Conservation (phyloP, 2,329 filamentous ascomycete species). For the Nemania sp. region DNA sequence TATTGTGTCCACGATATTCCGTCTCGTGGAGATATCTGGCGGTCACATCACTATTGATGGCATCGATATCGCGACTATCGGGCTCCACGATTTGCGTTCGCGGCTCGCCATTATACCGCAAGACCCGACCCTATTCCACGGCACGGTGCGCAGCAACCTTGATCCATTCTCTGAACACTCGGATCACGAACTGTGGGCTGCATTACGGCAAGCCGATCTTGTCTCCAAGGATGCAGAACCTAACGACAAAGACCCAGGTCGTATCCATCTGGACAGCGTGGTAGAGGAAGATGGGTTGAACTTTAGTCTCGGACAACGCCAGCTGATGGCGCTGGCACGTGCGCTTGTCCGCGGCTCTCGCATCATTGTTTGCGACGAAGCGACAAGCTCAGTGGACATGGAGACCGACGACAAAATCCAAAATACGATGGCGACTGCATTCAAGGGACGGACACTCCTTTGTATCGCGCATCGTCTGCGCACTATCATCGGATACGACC, state of each 20-base stretch:
- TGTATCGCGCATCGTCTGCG: conserved; percentile 92
- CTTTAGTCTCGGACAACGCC: conserved; percentile 91
- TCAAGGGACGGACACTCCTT: conserved; percentile 82
- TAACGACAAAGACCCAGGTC: conserved; percentile 44
- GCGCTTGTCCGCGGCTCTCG: conserved; percentile 84
- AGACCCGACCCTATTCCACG: conserved; percentile 80
- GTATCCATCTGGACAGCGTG: conserved; percentile 78
- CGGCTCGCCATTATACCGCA: conserved; percentile 82
- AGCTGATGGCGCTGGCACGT: conserved; percentile 91
- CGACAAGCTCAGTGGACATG: conserved; percentile 90
- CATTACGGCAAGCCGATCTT: conserved; percentile 75
- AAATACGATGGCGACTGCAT: conserved; percentile 79
- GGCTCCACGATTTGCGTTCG: conserved; percentile 74
- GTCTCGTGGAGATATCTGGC: conserved; percentile 67
- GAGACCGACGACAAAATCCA: conserved; percentile 98
- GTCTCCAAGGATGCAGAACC: conserved; percentile 57
- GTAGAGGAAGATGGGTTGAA: conserved; percentile 96
- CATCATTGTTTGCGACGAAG: conserved; percentile 97
- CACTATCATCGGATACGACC: conserved; percentile 92
- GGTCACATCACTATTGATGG: conserved; percentile 68
- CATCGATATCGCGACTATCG: conserved; percentile 71
- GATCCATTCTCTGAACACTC: conserved; percentile 80
- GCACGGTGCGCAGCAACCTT: conserved; percentile 77
- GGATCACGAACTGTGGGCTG: conserved; percentile 77
- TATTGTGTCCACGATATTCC: conserved; percentile 82